phyloP scores from a whole-genome alignment of 2,329 filamentous ascomycete species.

The Aspergillus sp. region DNA sequence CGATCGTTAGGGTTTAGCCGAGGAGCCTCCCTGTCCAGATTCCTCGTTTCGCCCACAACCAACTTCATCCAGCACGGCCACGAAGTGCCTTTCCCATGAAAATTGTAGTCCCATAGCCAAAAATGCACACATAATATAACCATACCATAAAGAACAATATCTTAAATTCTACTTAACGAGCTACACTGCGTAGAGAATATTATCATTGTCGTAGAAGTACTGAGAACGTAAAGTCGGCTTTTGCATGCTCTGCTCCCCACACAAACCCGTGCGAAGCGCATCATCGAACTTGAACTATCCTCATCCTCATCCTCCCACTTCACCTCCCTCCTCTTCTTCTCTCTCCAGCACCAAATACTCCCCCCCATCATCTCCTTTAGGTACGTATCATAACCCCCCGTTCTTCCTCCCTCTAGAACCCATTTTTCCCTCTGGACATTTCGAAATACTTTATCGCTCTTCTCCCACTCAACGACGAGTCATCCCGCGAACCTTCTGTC shows the following conservation, averaged over 20 bases:
- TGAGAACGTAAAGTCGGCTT: conserved; percentile 5
- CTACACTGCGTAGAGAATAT: background rate
- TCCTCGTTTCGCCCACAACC: conserved; percentile 19
- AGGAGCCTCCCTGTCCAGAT: conserved; percentile 33
- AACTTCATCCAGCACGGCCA: background rate
- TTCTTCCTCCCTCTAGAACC: background rate
- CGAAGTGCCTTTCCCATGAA: background rate
- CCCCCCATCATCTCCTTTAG: conserved; percentile 4
- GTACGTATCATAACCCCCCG: background rate
- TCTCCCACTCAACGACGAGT: no score
- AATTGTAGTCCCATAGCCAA: no score
- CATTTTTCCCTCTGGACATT: background rate
- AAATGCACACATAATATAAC: no score
- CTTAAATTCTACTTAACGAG: conserved; percentile 9
- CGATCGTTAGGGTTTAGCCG: conserved; percentile 43
- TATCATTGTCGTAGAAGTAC: background rate
- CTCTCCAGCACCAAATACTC: background rate
- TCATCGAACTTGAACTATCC: conserved; percentile 14
- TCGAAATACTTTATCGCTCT: no score
- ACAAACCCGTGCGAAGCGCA: conserved; percentile 23
- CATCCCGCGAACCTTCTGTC: background rate
- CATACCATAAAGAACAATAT: no score
- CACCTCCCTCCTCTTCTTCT: conserved; percentile 6
- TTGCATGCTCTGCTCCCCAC: conserved; percentile 16
- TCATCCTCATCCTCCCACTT: conserved; percentile 17